phyloP scores from a whole-genome alignment of 1,284 basidiomycete species.

The Ustilago esculenta region DNA sequence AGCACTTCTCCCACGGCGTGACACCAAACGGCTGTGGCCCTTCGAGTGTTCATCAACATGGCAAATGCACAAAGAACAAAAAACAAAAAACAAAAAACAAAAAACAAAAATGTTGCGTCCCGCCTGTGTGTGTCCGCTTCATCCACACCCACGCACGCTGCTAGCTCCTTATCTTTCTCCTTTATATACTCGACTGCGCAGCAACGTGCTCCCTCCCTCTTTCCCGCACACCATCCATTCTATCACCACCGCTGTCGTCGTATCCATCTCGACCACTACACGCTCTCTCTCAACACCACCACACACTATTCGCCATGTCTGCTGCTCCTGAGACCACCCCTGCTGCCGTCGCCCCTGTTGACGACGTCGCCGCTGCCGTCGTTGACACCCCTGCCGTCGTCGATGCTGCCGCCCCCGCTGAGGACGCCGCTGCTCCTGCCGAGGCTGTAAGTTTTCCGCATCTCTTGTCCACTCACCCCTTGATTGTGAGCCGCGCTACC shows the following conservation, averaged over 20 bases:
- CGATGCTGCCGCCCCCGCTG: slow-evolving; percentile 25
- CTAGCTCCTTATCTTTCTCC: slow-evolving; percentile 12
- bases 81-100: background rate
- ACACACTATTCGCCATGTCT: slow-evolving; percentile 36
- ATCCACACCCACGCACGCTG: slow-evolving; percentile 8
- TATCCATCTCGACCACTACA: slow-evolving; percentile 2
- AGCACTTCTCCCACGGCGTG: no score
- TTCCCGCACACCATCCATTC: slow-evolving; percentile 5
- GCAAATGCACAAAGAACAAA: no score
- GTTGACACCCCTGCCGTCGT: slow-evolving; percentile 20
- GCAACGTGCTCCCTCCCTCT: slow-evolving; percentile 7
- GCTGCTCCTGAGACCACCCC: slow-evolving; percentile 43
- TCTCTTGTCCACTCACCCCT: no score
- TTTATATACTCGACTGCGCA: slow-evolving; percentile 38
- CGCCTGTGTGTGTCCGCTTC: background rate
- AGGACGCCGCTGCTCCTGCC: slow-evolving; percentile 27
- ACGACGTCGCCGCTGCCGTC: slow-evolving; percentile 31
- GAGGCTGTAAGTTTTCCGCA: slow-evolving; percentile 19
- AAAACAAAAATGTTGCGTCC: background rate
- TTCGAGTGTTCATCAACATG: no score
- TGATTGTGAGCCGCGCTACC: no score
- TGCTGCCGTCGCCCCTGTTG: slow-evolving; percentile 28
- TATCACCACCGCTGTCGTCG: slow-evolving; percentile 11
- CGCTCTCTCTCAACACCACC: slow-evolving; percentile 9
- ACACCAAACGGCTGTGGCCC: no score